Evolutionary conservation across 2,329 filamentous ascomycete species (phyloP), one percentile per base, ranked within the genome.

Genomic region (Hypoxylon sp.): DNA sequence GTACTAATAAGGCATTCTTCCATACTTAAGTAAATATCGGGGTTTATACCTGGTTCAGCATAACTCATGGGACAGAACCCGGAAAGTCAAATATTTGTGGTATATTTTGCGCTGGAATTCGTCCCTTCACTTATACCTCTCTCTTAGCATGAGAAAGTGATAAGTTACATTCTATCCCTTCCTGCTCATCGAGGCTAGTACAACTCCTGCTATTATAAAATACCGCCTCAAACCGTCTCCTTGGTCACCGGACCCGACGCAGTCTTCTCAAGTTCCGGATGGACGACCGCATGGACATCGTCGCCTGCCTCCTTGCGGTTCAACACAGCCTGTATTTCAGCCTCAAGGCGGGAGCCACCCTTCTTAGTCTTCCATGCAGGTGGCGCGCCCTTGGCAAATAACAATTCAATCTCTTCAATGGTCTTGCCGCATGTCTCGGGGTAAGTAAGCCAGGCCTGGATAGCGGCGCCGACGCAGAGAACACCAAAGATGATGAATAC

Each of bases 401-500:
- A 68, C 24, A 68, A 18, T 33, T 80, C 76, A 11, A 80, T 72
- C 53, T 81, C 79, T 48, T 81, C 78, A 16, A 81, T 77, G 0
- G 78, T 80, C 70, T 79, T 79, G 11, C 77, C 78, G 22, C 76
- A 77, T 1, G 77, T 80, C 61, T 76, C 74, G 0, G 77, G 78
- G 60, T 78, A 80, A 5, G 77, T 75, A 4, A 78, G 26, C 67
- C 71, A 80, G 55, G 78, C 74, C 73, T 77, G 78, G 20, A 66
- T 70, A 1, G 78, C 74, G 3, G 75, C 74, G 7, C 60, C 68
- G 1, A 79, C 14, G 57, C 78, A 80, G 1, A 80, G 72, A 9
- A 77, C 74, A 40, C 78, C 79, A 44, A 80, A 80, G 58, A 80
- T 74, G 70, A 80, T 78, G 56, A 81, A 81, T 18, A 84, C 77